Evolutionary conservation across 495 filamentous ascomycete species (phyloP).

Genomic region (Hyaloscypha finlandica): DNA sequence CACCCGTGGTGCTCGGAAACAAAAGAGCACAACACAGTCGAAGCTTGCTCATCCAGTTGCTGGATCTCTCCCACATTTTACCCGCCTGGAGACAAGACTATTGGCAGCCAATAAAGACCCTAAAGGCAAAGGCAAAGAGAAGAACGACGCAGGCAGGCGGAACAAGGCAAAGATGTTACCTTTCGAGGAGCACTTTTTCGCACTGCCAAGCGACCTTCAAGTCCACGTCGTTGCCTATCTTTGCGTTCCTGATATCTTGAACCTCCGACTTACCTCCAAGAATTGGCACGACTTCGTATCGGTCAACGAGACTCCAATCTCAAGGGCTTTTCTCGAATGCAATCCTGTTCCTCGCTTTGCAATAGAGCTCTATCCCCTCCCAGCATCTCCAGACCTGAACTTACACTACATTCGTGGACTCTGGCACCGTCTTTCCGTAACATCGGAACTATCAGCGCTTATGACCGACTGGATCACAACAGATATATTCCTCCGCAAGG

Average conservation of each 20-base stretch:
- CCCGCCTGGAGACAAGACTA: no score
- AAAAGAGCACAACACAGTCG: no score
- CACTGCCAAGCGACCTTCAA: constrained; percentile 52
- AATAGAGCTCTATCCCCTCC: constrained; percentile 49
- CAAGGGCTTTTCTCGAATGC: constrained; percentile 50
- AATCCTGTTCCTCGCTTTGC: constrained; percentile 50
- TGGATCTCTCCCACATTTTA: no score
- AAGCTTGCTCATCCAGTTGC: no score
- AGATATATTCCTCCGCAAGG: constrained; percentile 52
- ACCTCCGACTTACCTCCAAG: constrained; percentile 48
- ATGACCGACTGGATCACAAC: constrained; percentile 55
- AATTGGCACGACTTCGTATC: constrained; percentile 51
- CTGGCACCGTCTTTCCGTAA: constrained; percentile 55
- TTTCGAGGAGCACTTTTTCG: constrained; percentile 47
- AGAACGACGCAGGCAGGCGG: no score
- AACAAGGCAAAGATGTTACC: background rate
- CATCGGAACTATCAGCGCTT: constrained; percentile 49
- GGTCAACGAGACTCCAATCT: constrained; percentile 51
- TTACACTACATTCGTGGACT: constrained; percentile 54
- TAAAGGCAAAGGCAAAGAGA: no score
- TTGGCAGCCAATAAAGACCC: background rate
- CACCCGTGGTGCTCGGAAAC: no score
- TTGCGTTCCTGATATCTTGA: constrained; percentile 51
- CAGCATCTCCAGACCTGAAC: constrained; percentile 41
- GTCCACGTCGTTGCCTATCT: constrained; percentile 53